A percentile compares a stretch with the other conserved stretches of the same genome.
Evolutionary conservation across 2,329 filamentous ascomycete species (phyloP).

Genomic region (Aschersonia sp.): DNA sequence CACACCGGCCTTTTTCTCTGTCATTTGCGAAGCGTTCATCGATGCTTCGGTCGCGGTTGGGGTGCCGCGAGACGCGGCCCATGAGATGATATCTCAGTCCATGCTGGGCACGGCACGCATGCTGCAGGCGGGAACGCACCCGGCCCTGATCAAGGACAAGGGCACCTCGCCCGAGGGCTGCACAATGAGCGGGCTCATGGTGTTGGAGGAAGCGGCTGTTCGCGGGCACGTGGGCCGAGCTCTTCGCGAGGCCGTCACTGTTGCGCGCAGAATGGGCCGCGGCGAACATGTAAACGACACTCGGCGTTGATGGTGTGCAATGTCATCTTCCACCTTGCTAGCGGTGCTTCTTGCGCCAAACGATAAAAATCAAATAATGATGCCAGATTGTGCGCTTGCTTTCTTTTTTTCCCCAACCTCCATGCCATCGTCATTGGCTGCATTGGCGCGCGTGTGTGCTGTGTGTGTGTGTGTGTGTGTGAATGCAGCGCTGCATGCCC

Average conservation of each 20-base stretch:
- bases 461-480: too few species aligned
- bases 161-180: slow-evolving; percentile 45
- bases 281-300: slow-evolving; percentile 26
- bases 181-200: slow-evolving; percentile 43
- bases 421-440: too few species aligned
- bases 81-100: slow-evolving; percentile 43
- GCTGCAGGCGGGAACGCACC: slow-evolving; percentile 36
- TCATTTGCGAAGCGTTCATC: slow-evolving; percentile 42
- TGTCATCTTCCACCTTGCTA: neutral
- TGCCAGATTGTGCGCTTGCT: too few species aligned
- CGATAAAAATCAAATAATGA: too few species aligned
- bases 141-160: slow-evolving; percentile 41
- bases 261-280: slow-evolving; percentile 25
- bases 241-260: slow-evolving; percentile 30
- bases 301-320: neutral
- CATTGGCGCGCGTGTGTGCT: too few species aligned
- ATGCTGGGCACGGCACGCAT: slow-evolving; percentile 42
- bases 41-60: slow-evolving; percentile 47
- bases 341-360: too few species aligned
- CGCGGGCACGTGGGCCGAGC: slow-evolving; percentile 26
- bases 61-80: slow-evolving; percentile 37
- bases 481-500: too few species aligned
- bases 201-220: slow-evolving; percentile 42
- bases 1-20: slow-evolving; percentile 43
- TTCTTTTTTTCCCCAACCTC: too few species aligned